These are phyloP conservation scores for Blepharisma stoltei DNA, from an alignment of 73 alveolate genomes.

Conservation along the genomic window DNA sequence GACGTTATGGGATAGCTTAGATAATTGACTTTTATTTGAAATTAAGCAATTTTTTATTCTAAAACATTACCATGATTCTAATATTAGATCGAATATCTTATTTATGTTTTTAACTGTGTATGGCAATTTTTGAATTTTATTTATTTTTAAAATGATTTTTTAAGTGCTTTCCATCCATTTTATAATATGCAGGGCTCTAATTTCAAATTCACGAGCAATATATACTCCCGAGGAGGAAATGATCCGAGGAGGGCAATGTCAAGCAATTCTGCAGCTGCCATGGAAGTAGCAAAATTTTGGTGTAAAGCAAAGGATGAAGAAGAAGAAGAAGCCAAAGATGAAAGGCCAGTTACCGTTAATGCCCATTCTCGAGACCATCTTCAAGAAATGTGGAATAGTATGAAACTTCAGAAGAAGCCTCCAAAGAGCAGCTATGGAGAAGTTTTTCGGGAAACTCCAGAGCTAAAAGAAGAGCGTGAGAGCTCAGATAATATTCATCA, in stretches of 20 bases:
- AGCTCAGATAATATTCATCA: not conserved
- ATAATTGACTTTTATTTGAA: too few relatives aligned
- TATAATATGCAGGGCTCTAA: not conserved
- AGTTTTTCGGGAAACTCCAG: not conserved
- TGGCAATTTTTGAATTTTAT: too few relatives aligned
- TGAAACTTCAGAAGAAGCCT: not conserved
- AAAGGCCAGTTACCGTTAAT: not conserved
- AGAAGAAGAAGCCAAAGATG: not conserved
- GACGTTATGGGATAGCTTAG: conserved; percentile 23
- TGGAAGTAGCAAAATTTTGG: conserved; percentile 12
- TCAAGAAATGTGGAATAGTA: conserved; percentile 12
- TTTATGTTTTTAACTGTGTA: too few relatives aligned
- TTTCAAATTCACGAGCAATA: conserved; percentile 18
- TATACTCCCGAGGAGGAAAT: not conserved
- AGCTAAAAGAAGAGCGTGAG: not conserved
- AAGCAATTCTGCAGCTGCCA: not conserved
- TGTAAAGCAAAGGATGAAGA: not conserved
- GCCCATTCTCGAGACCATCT: conserved; percentile 24
- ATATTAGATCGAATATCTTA: too few relatives aligned
- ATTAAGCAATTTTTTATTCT: too few relatives aligned
- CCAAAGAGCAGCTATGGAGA: conserved; percentile 16
- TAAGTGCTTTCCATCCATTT: too few relatives aligned
- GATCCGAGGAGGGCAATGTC: conserved; percentile 22
- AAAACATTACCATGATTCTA: too few relatives aligned
- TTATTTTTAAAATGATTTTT: too few relatives aligned